Conservation (phyloP, 2,329 filamentous ascomycete species). For the Epichloe sibirici region DNA sequence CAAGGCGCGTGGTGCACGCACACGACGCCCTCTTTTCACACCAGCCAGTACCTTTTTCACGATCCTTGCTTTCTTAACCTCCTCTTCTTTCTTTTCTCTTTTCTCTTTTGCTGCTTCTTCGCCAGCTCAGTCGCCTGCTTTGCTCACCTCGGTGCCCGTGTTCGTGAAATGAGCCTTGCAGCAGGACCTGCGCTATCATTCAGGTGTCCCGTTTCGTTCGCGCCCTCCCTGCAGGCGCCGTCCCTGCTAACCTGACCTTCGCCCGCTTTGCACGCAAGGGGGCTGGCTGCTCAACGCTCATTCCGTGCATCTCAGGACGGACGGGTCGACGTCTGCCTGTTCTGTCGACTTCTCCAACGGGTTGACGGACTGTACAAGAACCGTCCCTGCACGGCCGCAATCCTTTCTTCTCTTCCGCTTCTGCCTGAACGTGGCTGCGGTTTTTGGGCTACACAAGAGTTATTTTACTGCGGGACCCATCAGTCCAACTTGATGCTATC, state of each 20-base stretch:
- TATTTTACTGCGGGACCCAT: neutral
- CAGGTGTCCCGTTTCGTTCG: neutral
- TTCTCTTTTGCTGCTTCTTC: neutral
- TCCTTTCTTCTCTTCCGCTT: neutral
- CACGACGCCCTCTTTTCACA: neutral
- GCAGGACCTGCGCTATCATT: neutral
- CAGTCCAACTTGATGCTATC: conserved; percentile 2
- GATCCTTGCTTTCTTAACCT: neutral
- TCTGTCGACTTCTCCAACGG: neutral
- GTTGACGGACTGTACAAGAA: neutral
- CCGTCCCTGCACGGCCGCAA: conserved; percentile 1
- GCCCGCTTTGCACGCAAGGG: conserved; percentile 2
- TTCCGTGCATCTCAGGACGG: neutral
- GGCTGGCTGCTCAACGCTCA: neutral
- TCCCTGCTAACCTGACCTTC: neutral
- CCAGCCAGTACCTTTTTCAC: neutral
- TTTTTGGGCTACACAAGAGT: neutral
- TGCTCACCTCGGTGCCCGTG: neutral
- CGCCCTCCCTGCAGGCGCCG: conserved; percentile 3
- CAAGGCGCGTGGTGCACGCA: neutral
- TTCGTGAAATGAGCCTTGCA: neutral
- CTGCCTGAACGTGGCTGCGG: neutral
- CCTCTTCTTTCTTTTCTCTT: neutral
- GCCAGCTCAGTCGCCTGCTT: neutral
- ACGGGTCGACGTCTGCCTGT: neutral